Percentiles rank a stretch among this genome's conserved stretches.
phyloP scores from a whole-genome alignment of 2,329 filamentous ascomycete genomes.

The Fusarium austroafricanum region DNA sequence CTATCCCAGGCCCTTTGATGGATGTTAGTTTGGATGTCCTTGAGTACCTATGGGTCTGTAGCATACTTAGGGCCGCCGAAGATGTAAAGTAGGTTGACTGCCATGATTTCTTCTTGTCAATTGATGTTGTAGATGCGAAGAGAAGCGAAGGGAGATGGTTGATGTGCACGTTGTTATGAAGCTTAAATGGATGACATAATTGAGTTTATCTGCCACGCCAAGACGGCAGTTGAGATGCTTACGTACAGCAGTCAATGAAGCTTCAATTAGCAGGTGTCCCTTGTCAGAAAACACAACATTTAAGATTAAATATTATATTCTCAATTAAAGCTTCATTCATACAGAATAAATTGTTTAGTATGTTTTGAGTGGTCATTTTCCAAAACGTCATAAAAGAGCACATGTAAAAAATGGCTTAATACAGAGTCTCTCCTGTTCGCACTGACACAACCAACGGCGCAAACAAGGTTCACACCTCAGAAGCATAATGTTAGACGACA shows the following conservation, averaged over 20 bases:
- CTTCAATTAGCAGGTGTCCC: neutral
- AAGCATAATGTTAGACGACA: conserved; percentile 19
- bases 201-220: conserved; percentile 4
- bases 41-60: neutral
- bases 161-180: neutral
- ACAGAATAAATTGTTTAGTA: neutral
- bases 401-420: neutral
- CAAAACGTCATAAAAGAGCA: neutral
- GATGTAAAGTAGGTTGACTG: conserved; percentile 48
- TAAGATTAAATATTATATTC: neutral
- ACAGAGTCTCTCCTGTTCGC: neutral
- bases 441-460: neutral
- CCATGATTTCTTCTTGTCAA: conserved; percentile 20
- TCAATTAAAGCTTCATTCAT: too few species aligned
- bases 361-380: neutral
- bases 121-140: neutral
- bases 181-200: conserved; percentile 30
- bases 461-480: conserved; percentile 40
- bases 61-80: conserved; percentile 56
- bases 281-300: neutral
- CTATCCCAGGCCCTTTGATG: conserved; percentile 66
- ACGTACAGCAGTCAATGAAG: conserved; percentile 18
- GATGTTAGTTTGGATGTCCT: conserved; percentile 7
- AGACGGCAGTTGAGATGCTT: conserved; percentile 30
- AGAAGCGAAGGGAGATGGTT: neutral